Evolutionary conservation across 768 basidiomycete species (phyloP), one percentile per base, ranked within the genome.

Genomic region (Amanita pseudoporphyria): DNA sequence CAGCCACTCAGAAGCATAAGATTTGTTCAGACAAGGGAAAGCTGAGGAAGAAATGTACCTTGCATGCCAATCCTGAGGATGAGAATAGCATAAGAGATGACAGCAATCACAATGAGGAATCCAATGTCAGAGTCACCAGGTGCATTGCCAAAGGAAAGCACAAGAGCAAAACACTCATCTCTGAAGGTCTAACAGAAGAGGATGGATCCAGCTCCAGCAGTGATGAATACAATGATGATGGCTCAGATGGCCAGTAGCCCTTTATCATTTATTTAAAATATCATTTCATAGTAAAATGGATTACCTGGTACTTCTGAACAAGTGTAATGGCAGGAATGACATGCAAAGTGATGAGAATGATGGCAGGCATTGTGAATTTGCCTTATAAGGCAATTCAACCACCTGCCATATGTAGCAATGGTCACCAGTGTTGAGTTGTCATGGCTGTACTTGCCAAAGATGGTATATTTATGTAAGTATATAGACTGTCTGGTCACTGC

Each of bases 11-110:
- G 3, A 47, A 36, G 32, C 45, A 16, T 13, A 47, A 47, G 30
- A 7, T 24, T 9, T 32, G 32, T 18, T 35, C 45, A 14, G 45
- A 47, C 33, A 47, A 47, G 36, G 45, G 45, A 9, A 47, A 36
- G 30, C 14, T 13, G 13, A 44, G 42, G 42, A 44, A 44, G 28
- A 44, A 30, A 30, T 6, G 14, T 7, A 10, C 24, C 3, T 13
- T 44, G 6, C 4, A 14, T 3, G 39, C 10, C 19, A 21, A 41
- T 7, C 13, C 5, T 41, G 39, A 41, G 19, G 39, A 41, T 18
- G 39, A 41, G 10, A 41, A 19, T 21, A n/a, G n/a, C n/a, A n/a
- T 4, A n/a, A 16, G n/a, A 26, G 24, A 44, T 3, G 6, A 28
- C 18, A 26, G 16, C 10, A 26, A 44, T 16, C 5, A 14, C 10